Evolutionary conservation across 495 filamentous ascomycete species (phyloP).

Genomic region (Sabuloglossum arenarium): DNA sequence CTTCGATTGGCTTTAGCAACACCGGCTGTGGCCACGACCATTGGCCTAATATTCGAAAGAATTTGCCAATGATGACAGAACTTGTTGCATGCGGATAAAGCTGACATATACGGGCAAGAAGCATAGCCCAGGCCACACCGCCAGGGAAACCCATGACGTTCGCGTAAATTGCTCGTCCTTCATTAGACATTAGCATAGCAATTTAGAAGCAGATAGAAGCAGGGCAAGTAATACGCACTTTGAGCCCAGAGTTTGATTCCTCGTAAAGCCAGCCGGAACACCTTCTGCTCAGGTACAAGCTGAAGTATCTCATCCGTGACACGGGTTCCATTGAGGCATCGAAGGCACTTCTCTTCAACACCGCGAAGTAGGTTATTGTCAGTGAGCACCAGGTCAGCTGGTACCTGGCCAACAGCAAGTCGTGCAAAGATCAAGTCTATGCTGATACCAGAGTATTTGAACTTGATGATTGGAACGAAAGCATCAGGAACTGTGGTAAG

Average conservation of each 20-base stretch:
- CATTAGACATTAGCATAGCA: slow-evolving; percentile 6
- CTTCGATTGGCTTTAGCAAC: slow-evolving; percentile 71
- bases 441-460: slow-evolving; percentile 72
- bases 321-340: slow-evolving; percentile 79
- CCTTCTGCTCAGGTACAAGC: slow-evolving; percentile 70
- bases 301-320: slow-evolving; percentile 81
- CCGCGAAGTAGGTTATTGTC: slow-evolving; percentile 73
- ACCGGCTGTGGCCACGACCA: slow-evolving; percentile 94
- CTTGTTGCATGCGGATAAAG: slow-evolving; percentile 86
- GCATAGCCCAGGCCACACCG: slow-evolving; percentile 94
- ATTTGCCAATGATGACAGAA: slow-evolving; percentile 69
- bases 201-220: not conserved
- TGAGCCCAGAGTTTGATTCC: slow-evolving; percentile 95
- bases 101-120: slow-evolving; percentile 89
- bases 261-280: slow-evolving; percentile 70
- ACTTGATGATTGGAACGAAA: slow-evolving; percentile 89
- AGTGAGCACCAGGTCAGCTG: slow-evolving; percentile 48
- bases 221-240: slow-evolving; percentile 23
- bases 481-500: slow-evolving; percentile 74
- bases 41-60: slow-evolving; percentile 74
- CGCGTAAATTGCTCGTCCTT: slow-evolving; percentile 69
- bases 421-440: slow-evolving; percentile 90
- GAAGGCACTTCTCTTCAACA: slow-evolving; percentile 63
- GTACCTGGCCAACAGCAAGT: slow-evolving; percentile 46
- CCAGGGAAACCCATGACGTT: slow-evolving; percentile 93